phyloP scores from a whole-genome alignment of 2,329 filamentous ascomycete species.

The Beauveria pseudobassiana region DNA sequence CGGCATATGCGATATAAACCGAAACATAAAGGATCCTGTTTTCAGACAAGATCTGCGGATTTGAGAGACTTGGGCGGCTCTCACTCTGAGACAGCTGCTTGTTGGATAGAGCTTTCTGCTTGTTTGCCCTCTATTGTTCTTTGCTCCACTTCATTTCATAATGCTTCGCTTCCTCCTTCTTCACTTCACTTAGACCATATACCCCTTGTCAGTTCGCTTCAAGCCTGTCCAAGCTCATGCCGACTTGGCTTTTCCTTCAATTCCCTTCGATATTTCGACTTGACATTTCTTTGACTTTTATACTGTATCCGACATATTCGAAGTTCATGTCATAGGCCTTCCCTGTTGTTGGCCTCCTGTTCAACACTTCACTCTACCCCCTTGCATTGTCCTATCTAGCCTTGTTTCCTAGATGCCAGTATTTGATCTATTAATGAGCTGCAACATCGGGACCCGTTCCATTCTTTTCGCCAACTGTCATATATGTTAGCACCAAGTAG shows the following conservation, averaged over 20 bases:
- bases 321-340: too few species aligned
- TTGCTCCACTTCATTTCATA: neutral
- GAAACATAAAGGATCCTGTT: neutral
- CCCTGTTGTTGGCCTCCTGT: neutral
- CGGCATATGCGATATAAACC: neutral
- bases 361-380: neutral
- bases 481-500: neutral
- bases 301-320: neutral
- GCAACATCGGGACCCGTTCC: constrained; percentile 37
- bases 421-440: constrained; percentile 22
- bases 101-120: neutral
- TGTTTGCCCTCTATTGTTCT: neutral
- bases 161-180: constrained; percentile 12
- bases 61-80: neutral
- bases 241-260: neutral
- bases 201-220: constrained; percentile 26
- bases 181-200: constrained; percentile 28
- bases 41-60: neutral
- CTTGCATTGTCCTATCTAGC: neutral
- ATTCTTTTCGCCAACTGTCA: constrained; percentile 50
- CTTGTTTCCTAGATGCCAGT: neutral
- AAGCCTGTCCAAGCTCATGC: neutral
- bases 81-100: neutral
- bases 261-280: constrained; percentile 6
- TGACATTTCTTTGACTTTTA: constrained; percentile 3